Evolutionary conservation across 2,329 filamentous ascomycete genomes (phyloP).

Genomic region (Didymella segeticola): DNA sequence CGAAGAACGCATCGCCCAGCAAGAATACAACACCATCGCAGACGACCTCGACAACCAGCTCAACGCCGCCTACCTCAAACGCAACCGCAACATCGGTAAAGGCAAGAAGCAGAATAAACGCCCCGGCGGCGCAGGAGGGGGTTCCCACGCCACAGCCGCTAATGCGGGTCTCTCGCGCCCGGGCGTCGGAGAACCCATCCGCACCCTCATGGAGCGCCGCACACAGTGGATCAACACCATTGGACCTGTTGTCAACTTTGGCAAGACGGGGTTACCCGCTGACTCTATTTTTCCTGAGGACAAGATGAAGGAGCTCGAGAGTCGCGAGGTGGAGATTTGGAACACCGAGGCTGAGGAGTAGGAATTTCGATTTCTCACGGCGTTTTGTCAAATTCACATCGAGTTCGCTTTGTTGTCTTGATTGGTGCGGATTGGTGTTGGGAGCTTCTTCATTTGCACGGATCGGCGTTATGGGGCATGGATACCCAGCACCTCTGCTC

Average conservation of each 20-base stretch:
- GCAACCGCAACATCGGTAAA: conserved; percentile 92
- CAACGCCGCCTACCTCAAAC: conserved; percentile 93
- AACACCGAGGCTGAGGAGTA: conserved; percentile 75
- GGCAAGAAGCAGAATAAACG: conserved; percentile 85
- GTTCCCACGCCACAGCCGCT: conserved; percentile 63
- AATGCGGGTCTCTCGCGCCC: conserved; percentile 45
- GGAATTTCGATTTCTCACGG: too few species aligned
- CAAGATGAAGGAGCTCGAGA: conserved; percentile 75
- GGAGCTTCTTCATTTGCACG: too few species aligned
- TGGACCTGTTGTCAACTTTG: conserved; percentile 86
- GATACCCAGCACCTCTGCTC: too few species aligned
- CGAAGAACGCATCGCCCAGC: conserved; percentile 90
- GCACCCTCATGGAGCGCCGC: conserved; percentile 89
- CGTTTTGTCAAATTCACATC: too few species aligned
- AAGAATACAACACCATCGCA: conserved; percentile 95
- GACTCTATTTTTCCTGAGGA: conserved; percentile 79
- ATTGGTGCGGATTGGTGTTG: too few species aligned
- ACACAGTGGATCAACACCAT: conserved; percentile 91
- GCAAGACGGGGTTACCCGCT: conserved; percentile 75
- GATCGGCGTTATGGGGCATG: too few species aligned
- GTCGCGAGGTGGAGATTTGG: conserved; percentile 80
- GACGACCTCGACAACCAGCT: conserved; percentile 96
- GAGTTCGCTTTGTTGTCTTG: too few species aligned
- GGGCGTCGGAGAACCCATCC: conserved; percentile 88
- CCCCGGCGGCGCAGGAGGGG: conserved; percentile 76